Evolutionary conservation across 225 moss, liverwort and hornwort genomes (phyloP), one percentile per base, ranked within the genome.

Genomic region (Pleurozium schreberi): DNA sequence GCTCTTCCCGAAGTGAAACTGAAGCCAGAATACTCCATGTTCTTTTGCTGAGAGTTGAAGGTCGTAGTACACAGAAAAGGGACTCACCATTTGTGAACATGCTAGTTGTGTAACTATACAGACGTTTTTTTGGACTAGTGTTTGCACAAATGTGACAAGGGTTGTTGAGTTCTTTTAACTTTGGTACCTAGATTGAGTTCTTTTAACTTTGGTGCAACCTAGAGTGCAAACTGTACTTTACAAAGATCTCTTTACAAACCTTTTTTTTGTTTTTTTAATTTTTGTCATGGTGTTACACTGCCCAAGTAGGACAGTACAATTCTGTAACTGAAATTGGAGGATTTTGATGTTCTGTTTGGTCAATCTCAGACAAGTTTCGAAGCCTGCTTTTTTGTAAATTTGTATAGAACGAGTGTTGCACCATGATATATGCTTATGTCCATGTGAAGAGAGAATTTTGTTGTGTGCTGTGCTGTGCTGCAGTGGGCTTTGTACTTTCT

Each of bases 1-100:
- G 80, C 91, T n/a, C 88, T 94, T 40, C 94, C 93, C 4, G 75
- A 87, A 65, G 57, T 94, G 75, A 88, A 87, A 71, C 67, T 94
- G 25, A 86, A 83, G 34, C 84, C 85, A 14, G 87, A 92, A 28
- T 55, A 92, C 74, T 93, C 93, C 4, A 94, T 94, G 94, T 94
- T 94, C 57, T 94, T 94, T 42, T 94, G 94, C 89, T 94, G 89
- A 90, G 55, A 64, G 33, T 6, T 12, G 13, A 31, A 3, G 5
- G 61, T 9, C 81, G 47, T 49, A 36, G 26, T 34, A 47, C 71
- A n/a, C 60, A 60, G 9, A 60, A 83, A n/a, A 25, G 53, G 52
- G 66, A 63, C 68, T 77, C 36, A 63, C 75, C 87, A 81, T 80
- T 66, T 81, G 90, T 70, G 62, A 38, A 81, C 52, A 55, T 53